Conservation (phyloP, 345 rosid genomes). For the Eucalyptus erythrocorys region DNA sequence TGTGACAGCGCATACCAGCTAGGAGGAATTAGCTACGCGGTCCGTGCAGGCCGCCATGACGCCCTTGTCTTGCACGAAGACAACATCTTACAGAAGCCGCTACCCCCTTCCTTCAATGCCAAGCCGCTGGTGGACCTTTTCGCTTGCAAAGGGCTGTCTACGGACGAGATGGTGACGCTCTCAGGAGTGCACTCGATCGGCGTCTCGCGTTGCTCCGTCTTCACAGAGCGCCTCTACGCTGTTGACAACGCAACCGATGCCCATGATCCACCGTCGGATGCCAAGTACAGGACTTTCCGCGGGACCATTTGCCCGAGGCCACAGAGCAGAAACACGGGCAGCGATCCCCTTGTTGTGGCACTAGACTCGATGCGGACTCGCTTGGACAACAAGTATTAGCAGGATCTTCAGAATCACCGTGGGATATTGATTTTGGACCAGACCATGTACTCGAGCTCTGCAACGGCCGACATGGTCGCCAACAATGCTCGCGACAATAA, state of each 20-base stretch:
- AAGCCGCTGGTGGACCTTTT: not conserved
- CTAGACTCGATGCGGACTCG: not conserved
- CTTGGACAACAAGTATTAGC: not conserved
- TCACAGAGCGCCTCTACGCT: conserved; percentile 1
- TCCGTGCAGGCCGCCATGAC: not conserved
- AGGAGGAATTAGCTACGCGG: not conserved
- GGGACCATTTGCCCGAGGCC: not conserved
- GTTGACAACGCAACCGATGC: not conserved
- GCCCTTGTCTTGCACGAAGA: not conserved
- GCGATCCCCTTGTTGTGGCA: not conserved
- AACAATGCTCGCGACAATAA: not conserved
- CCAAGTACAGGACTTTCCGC: not conserved
- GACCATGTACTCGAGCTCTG: not conserved
- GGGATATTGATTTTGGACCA: not conserved
- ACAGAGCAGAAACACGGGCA: not conserved
- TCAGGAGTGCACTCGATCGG: conserved; percentile 15
- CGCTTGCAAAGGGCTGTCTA: not conserved
- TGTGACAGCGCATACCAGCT: not conserved
- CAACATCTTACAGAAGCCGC: not conserved
- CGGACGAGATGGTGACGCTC: conserved; percentile 11
- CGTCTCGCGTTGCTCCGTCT: conserved; percentile 2
- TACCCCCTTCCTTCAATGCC: not conserved
- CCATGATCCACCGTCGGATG: not conserved
- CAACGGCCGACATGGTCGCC: not conserved
- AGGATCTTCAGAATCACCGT: not conserved